phyloP scores from a whole-genome alignment of 1,284 basidiomycete genomes.

The Cryptococcus maquisensis region DNA sequence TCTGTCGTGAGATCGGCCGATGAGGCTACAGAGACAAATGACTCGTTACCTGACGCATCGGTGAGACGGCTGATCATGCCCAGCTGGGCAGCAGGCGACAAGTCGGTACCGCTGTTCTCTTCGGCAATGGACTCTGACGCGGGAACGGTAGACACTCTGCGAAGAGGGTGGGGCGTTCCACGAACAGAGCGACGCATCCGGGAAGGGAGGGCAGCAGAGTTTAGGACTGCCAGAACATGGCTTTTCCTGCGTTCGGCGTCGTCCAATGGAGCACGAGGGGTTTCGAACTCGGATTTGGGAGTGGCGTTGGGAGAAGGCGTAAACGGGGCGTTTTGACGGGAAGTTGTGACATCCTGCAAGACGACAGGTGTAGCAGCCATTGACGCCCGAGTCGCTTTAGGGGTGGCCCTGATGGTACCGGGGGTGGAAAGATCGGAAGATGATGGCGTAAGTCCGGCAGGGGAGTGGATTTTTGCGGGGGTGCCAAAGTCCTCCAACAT shows the following conservation, averaged over 20 bases:
- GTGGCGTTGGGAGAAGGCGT: conserved; percentile 23
- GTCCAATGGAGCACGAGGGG: conserved; percentile 34
- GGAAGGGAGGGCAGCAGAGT: conserved; percentile 24
- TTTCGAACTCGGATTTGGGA: conserved; percentile 11
- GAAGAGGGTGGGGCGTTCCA: conserved; percentile 38
- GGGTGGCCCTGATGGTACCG: conserved; percentile 12
- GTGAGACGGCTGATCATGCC: conserved; percentile 8
- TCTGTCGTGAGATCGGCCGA: conserved; percentile 46
- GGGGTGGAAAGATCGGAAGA: conserved; percentile 14
- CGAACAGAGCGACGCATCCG: conserved; percentile 17
- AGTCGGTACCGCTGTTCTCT: conserved; percentile 13
- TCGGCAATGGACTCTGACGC: conserved; percentile 27
- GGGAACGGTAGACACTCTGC: conserved; percentile 29
- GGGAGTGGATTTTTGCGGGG: conserved; percentile 8
- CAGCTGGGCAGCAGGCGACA: not conserved
- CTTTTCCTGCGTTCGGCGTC: conserved; percentile 37
- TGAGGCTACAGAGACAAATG: conserved; percentile 45
- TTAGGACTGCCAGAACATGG: conserved; percentile 39
- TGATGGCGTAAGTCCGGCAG: not conserved
- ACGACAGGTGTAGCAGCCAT: conserved; percentile 4
- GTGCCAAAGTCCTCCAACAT: not conserved
- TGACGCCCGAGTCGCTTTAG: not conserved
- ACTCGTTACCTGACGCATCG: conserved; percentile 29
- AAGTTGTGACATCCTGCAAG: conserved; percentile 29
- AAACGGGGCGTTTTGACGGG: conserved; percentile 25